Evolutionary conservation across 257 asterid species (phyloP), one percentile per base, ranked within the genome.

Genomic region (Petunia axillaris): DNA sequence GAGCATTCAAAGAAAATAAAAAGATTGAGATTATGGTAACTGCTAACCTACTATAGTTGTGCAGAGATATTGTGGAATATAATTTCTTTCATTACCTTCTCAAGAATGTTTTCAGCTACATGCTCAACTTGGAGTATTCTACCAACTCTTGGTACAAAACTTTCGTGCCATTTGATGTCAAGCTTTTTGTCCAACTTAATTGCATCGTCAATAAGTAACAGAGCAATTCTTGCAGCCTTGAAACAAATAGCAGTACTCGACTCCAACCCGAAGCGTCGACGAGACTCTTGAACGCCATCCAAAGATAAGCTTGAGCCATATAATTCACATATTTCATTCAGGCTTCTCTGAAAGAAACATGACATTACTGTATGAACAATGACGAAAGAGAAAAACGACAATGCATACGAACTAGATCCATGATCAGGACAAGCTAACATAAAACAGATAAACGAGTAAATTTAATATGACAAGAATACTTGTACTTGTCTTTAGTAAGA

Each of bases 151-250:
- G 93, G 91, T n/a, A 91, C 85, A 83, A 88, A 88, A n/a, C 74
- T 84, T 82, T 83, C 82, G 85, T 93, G 98, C 98, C 98, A 93
- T 64, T 86, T 86, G 64, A 91, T 82, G 77, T 83, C 94, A 10
- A 79, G 75, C 84, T 48, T 91, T 80, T 90, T 90, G 83, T 93
- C 92, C 76, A 94, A 80, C 82, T 85, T 86, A 62, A 91, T 81
- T 75, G 94, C 97, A 80, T 91, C 98, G 73, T 94, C 98, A 83
- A 94, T 93, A 39, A 94, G 90, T 77, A 94, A 8, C 38, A 91
- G 85, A 8, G 93, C 87, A 64, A 91, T 91, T 77, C 87, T 82
- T 74, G 98, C 93, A 76, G 95, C 92, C 60, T 73, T 68, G 78
- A 94, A 83, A 87, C 98, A 94, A 84, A 75, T 89, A 14, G 83